Percentiles rank a stretch among this genome's conserved stretches.
These are phyloP conservation scores for Saccharomycopsis sp. DNA, from an alignment of 805 yeast species.

Conservation along the genomic window DNA sequence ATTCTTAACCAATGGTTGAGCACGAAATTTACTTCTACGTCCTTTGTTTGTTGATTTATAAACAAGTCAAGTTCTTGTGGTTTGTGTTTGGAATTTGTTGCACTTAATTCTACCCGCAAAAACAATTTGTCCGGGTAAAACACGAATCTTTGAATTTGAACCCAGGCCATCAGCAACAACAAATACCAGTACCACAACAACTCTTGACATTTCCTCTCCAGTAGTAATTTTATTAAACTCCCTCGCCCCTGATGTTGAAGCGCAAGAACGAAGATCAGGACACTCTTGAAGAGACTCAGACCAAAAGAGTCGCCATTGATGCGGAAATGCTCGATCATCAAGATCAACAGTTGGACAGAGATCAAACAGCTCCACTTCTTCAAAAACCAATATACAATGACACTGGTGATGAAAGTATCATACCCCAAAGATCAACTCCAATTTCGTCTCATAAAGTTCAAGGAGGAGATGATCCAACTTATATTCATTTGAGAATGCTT, in stretches of 20 bases:
- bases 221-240: too few relatives aligned
- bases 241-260: conserved; percentile 47
- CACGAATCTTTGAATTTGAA: too few relatives aligned
- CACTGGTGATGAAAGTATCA: conserved; percentile 1
- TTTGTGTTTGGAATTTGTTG: too few relatives aligned
- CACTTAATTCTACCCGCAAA: too few relatives aligned
- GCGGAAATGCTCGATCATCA: conserved; percentile 40
- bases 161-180: too few relatives aligned
- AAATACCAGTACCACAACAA: too few relatives aligned
- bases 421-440: conserved; percentile 24
- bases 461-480: conserved; percentile 39
- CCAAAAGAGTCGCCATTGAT: conserved; percentile 62
- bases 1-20: too few relatives aligned
- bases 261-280: conserved; percentile 57
- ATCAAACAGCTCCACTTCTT: conserved; percentile 33
- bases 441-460: conserved; percentile 31
- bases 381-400: conserved; percentile 3
- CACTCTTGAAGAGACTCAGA: conserved; percentile 34
- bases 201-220: too few relatives aligned
- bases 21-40: too few relatives aligned
- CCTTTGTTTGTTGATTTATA: too few relatives aligned
- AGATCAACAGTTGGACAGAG: conserved; percentile 32
- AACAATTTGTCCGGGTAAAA: too few relatives aligned
- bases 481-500: conserved; percentile 61
- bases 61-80: too few relatives aligned